Evolutionary conservation across 768 basidiomycete species (phyloP).

Genomic region (Suillus occidentalis): DNA sequence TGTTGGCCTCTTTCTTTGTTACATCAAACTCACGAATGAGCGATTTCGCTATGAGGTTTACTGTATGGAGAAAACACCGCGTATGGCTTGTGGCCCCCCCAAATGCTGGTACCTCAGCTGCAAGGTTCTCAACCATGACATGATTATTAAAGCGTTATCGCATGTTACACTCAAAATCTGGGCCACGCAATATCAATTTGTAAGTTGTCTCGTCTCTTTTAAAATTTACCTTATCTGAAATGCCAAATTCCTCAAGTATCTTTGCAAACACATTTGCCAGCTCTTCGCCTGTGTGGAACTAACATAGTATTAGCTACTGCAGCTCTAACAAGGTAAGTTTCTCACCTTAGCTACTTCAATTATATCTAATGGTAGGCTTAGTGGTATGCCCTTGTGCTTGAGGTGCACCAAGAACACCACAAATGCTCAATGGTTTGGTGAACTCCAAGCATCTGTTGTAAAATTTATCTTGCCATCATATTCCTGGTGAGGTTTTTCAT

Average conservation of each 20-base stretch:
- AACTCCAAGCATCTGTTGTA: conserved; percentile 28
- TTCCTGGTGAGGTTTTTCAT: no score
- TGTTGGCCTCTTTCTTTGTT: neutral
- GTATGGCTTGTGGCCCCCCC: no score
- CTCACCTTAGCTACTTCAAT: conserved; percentile 24
- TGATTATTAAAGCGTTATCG: no score
- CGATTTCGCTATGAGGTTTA: conserved; percentile 16
- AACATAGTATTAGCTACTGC: neutral
- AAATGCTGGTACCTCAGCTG: no score
- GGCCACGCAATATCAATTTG: no score
- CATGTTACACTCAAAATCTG: conserved; percentile 22
- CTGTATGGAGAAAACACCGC: conserved; percentile 1
- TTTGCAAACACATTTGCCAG: conserved; percentile 18
- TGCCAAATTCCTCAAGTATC: conserved; percentile 23
- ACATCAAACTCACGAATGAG: neutral
- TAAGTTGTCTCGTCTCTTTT: no score
- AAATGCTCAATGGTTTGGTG: conserved; percentile 32
- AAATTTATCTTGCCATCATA: conserved; percentile 6
- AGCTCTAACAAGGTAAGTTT: no score
- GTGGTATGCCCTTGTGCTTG: conserved; percentile 19
- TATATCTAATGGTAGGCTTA: conserved; percentile 29
- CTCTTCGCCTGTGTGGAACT: conserved; percentile 11
- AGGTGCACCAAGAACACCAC: conserved; percentile 30
- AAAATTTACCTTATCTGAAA: conserved; percentile 18
- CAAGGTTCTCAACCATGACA: no score